A percentile compares a stretch with the other conserved stretches of the same genome.
These are phyloP conservation scores for Mycena haematopus DNA, from an alignment of 768 basidiomycete species.

Conservation along the genomic window DNA sequence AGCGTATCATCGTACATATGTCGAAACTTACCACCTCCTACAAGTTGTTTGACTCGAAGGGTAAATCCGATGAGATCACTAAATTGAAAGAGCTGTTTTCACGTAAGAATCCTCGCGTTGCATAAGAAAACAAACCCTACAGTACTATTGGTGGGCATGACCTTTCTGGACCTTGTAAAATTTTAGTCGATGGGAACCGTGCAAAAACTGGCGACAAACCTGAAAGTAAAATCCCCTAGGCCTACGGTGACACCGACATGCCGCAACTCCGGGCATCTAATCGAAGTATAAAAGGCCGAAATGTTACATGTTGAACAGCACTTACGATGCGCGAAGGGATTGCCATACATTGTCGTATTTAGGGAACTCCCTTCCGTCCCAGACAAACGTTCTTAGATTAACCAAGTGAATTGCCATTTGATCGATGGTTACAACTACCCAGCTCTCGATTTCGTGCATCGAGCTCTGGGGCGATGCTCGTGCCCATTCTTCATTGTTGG, in stretches of 20 bases:
- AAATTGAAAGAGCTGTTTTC: slow-evolving; percentile 25
- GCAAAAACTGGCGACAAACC: background rate
- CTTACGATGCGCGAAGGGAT: slow-evolving; percentile 21
- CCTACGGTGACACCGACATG: slow-evolving; percentile 28
- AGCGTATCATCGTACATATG: background rate
- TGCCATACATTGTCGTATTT: slow-evolving; percentile 26
- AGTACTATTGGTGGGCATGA: slow-evolving; percentile 28
- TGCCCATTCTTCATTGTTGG: slow-evolving; percentile 29
- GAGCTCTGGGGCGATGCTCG: slow-evolving; percentile 13
- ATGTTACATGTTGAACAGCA: background rate
- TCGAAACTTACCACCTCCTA: slow-evolving; percentile 21
- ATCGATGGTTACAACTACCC: slow-evolving; percentile 29
- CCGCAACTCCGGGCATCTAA: slow-evolving; percentile 25
- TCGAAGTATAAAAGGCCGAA: background rate
- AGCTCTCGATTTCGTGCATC: slow-evolving; percentile 28
- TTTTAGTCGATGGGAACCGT: background rate
- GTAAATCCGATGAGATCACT: slow-evolving; percentile 26
- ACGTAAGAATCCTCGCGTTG: background rate
- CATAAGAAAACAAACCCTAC: slow-evolving; percentile 1
- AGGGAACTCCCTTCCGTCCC: slow-evolving; percentile 28
- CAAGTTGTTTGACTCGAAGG: slow-evolving; percentile 28
- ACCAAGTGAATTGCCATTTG: slow-evolving; percentile 27
- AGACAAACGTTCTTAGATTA: slow-evolving; percentile 23
- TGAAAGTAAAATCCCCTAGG: slow-evolving; percentile 29
- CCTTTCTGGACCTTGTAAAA: slow-evolving; percentile 21